Base-by-base conservation (phyloP, 352 stramenopile genomes). In the Phytopythium vexans region DNA sequence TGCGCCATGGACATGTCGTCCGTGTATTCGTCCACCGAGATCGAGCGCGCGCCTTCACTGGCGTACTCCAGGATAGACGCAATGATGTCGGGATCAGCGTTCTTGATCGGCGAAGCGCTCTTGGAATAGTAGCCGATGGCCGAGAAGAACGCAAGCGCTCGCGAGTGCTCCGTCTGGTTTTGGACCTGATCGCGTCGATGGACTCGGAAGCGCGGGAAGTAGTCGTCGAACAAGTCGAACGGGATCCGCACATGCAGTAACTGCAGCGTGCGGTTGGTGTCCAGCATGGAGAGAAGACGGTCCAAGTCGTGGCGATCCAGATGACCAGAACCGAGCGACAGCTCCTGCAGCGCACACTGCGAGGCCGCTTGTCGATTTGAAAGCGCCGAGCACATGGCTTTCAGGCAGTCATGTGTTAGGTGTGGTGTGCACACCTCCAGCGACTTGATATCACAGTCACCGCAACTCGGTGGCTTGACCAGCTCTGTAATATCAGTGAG, bases 11-110 rank as follows among this genome's bases (percentile, higher is more conserved):
- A 54, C 57, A 70, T 70, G 31, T 34, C 33, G 31, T 66, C 52
- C 4, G 57, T 70, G 53, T 66, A 62, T 49, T 66, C 62, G 10
- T 65, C 61, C 16, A 70, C 33, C 6, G 49, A 62, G 41, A 70
- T 52, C 1, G 16, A 11, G 33, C 62, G 59, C 34, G 60, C 58
- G 6, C 50, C 57, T 16, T 43, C 41, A 21, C 53, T 56, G 16
- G 57, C 52, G 46, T 60, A 69, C 6, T 48, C 44, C 11, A 70
- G 55, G 37, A 70, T 66, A 27, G 21, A 52, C 14, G 34, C 16
- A 7, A 70, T n/a, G 39, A 63, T 46, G 5, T 37, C 50, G 1
- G 48, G 16, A 45, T 66, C 58, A 36, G 60, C 56, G 31, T 21
- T 60, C 41, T 54, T 49, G 16, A 56, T 50, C 7, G 47, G 52